Percentiles rank a stretch among this genome's conserved stretches.
Conservation (phyloP, 495 filamentous ascomycete species). For the Cryomyces minteri region DNA sequence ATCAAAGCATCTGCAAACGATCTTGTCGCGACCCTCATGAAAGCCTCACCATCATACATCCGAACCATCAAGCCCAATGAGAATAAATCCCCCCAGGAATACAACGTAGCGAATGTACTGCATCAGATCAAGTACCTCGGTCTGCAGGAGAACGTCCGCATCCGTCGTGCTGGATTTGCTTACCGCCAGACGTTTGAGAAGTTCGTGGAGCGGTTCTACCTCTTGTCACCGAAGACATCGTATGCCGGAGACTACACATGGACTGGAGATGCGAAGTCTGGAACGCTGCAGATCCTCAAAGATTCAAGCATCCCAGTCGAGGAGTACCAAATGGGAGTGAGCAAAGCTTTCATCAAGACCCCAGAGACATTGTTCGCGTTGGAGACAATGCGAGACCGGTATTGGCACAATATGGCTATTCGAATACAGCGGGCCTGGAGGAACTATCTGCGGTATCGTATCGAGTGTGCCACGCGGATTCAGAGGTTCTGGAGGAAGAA, state of each 20-base stretch:
- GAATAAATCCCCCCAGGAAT: slow-evolving; percentile 87
- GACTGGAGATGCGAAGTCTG: slow-evolving; percentile 69
- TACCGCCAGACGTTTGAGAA: slow-evolving; percentile 97
- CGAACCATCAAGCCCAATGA: slow-evolving; percentile 99
- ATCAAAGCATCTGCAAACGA: slow-evolving; percentile 95
- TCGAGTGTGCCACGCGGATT: slow-evolving; percentile 83
- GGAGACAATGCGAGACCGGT: slow-evolving; percentile 92
- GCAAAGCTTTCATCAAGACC: slow-evolving; percentile 96
- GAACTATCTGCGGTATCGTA: slow-evolving; percentile 81
- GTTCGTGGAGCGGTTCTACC: slow-evolving; percentile 93
- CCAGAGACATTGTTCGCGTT: slow-evolving; percentile 94
- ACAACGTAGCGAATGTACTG: slow-evolving; percentile 76
- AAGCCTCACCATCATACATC: slow-evolving; percentile 90
- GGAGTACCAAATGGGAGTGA: slow-evolving; percentile 94
- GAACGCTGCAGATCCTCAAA: slow-evolving; percentile 85
- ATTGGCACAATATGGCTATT: slow-evolving; percentile 99
- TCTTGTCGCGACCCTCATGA: slow-evolving; percentile 89
- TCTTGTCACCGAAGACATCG: slow-evolving; percentile 82
- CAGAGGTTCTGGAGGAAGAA: slow-evolving; percentile 90
- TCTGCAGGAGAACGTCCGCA: slow-evolving; percentile 96
- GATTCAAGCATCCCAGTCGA: slow-evolving; percentile 88
- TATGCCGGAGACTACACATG: slow-evolving; percentile 97
- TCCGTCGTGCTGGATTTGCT: slow-evolving; percentile 89
- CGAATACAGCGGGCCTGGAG: slow-evolving; percentile 95
- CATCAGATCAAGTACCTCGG: slow-evolving; percentile 99